These are phyloP conservation scores for Leccinum uliginosum DNA, from an alignment of 768 basidiomycete species.

Conservation along the genomic window DNA sequence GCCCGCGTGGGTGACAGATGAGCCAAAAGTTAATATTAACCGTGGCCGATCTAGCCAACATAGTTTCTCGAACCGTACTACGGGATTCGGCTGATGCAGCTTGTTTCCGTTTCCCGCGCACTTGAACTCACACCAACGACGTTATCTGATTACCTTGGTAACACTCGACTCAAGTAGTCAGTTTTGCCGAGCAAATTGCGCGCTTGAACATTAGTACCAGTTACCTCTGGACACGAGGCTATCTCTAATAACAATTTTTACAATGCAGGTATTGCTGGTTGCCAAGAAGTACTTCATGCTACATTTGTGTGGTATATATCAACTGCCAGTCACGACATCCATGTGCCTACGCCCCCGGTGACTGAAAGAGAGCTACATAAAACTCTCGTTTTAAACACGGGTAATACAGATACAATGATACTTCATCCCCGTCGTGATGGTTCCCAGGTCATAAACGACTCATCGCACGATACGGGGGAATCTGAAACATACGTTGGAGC, in stretches of 20 bases:
- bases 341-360: not conserved
- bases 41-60: not conserved
- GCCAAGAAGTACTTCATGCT: not conserved
- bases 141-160: not conserved
- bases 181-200: not conserved
- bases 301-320: conserved; percentile 5
- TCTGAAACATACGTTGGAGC: conserved; percentile 17
- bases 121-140: not conserved
- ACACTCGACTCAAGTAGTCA: not conserved
- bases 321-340: not conserved
- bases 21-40: conserved; percentile 11
- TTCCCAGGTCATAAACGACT: conserved; percentile 63
- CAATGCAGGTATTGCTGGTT: not conserved
- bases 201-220: not conserved
- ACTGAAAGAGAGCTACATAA: not conserved
- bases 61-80: not conserved
- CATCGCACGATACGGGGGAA: conserved; percentile 41
- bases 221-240: not conserved
- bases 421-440: conserved; percentile 36
- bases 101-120: not conserved
- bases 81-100: not conserved
- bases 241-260: not conserved
- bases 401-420: not conserved
- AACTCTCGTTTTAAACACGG: not conserved
- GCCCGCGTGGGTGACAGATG: conserved; percentile 1